Conservation (phyloP, 1,284 basidiomycete genomes). For the Irpex sp. region DNA sequence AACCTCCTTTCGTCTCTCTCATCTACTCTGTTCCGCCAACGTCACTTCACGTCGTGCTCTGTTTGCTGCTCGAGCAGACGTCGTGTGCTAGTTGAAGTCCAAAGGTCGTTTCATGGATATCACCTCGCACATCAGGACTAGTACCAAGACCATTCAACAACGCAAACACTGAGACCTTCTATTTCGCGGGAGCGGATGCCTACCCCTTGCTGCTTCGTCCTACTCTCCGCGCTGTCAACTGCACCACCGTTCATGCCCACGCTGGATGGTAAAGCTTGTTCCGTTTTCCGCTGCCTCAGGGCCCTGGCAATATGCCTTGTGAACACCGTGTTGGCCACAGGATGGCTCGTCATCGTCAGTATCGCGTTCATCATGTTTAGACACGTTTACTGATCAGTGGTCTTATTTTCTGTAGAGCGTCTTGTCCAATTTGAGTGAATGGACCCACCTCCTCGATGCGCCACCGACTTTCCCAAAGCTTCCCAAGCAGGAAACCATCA, state of each 20-base stretch:
- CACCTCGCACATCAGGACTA: neutral
- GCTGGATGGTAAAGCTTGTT: slow-evolving; percentile 3
- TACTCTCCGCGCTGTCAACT: slow-evolving; percentile 3
- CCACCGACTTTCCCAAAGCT: slow-evolving; percentile 8
- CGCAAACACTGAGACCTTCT: slow-evolving; percentile 25
- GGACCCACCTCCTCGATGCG: slow-evolving; percentile 1
- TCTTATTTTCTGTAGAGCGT: slow-evolving; percentile 6
- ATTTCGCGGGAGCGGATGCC: neutral
- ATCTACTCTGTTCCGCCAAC: neutral
- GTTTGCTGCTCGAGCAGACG: neutral
- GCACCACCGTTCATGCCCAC: slow-evolving; percentile 1
- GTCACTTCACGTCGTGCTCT: neutral
- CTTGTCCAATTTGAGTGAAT: slow-evolving; percentile 3
- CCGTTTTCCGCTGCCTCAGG: slow-evolving; percentile 11
- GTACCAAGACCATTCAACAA: neutral
- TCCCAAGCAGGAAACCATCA: neutral
- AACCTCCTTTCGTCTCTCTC: neutral
- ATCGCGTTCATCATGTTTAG: neutral
- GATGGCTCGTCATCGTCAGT: slow-evolving; percentile 16
- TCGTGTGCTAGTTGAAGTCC: neutral
- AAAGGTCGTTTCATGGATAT: neutral
- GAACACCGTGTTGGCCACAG: slow-evolving; percentile 12
- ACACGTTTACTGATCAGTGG: neutral
- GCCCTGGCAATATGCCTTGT: slow-evolving; percentile 12
- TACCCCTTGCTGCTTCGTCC: neutral